Evolutionary conservation across 2,329 filamentous ascomycete genomes (phyloP), one percentile per base, ranked within the genome.

Genomic region (Chalaropsis thielavioides): DNA sequence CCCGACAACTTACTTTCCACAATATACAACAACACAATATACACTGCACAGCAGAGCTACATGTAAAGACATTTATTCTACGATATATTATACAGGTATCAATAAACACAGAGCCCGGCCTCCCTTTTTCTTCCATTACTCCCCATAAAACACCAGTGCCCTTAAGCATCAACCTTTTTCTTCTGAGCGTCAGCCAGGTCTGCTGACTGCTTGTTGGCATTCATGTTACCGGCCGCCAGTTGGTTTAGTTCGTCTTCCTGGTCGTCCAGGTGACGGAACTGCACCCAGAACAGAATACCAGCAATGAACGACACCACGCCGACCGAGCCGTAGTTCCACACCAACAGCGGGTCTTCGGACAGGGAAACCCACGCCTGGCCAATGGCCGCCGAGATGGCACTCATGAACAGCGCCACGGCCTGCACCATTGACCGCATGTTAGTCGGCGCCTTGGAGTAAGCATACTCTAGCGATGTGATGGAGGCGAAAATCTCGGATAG

Each of bases 391-490:
- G 84, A 83, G 71, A 90, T 82, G 60, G 87, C 85, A 44, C 81
- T 83, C 76, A 83, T 86, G 75, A 90, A 87, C 62, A 89, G 80
- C 61, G 82, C 82, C 64, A 90, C 78, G 10, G 83, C 82, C 69
- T 80, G 79, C n/a, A 91, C 84, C 64, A 90, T 79, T 31, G 84
- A 86, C 5, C 86, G 81, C 87, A 91, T 91, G 75, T 89, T 90
- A 71, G 80, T 81, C 8, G 88, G 88, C 0, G 87, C 86, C 73
- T 90, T 90, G 71, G 86, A 86, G 75, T 84, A 90, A 24, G 88
- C 87, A 69, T 89, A 90, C 74, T 91, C 87, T 17, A 89, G 80
- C 13, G 81, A 83, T 0, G 79, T 81, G 68, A 81, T 80, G 65
- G 76, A 78, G 0, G 78, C 76, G 64, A 78, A 75, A 59, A 81